Base-by-base conservation (phyloP, 345 rosid species). In the Eucalyptus sp. region DNA sequence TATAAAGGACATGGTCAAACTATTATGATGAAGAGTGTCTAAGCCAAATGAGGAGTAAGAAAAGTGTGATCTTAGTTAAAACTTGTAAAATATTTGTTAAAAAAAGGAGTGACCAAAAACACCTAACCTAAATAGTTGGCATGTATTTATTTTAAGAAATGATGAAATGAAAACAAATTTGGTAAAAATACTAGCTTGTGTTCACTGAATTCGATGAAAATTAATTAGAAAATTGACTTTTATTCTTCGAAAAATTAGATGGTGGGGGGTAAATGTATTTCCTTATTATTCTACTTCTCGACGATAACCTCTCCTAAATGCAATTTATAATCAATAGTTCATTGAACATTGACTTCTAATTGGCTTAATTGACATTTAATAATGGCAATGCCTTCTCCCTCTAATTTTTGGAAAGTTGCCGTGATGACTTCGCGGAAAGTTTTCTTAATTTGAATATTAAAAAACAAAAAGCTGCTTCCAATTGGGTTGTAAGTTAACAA, bases 341-440 rank as follows among this genome's bases (percentile, higher is more conserved):
- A 62, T 0, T 62, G 3, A 29, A 6, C 71, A 62, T 62, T 62
- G 33, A 62, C 71, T 29, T 29, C 15, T 27, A 29, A 29, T 62
- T 64, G 10, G 2, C 37, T 64, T 64, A 64, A 13, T 0, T 3
- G 0, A 13, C 71, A 29, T 64, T 64, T 29, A 64, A 29, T 64
- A n/a, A 0, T 13, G 18, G 10, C 18, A 64, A 29, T 0, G 37
- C 37, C 71, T 7, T n/a, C 37, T 64, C 71, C 37, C 71, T 64
- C 37, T 64, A 2, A 29, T 4, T 64, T 64, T 29, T 64, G 71
- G 71, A 7, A 64, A 64, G 71, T 62, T 62, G 33, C 3, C 10
- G 0, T 62, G 71, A 62, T 62, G 33, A 62, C 5, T 1, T 64
- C 3, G 0, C 0, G 10, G 37, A 29, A 64, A 64, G 18, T 64